Percentiles rank a stretch among this genome's conserved stretches.
These are phyloP conservation scores for Sclerotinia minor DNA, from an alignment of 2,329 filamentous ascomycete species.

Conservation along the genomic window DNA sequence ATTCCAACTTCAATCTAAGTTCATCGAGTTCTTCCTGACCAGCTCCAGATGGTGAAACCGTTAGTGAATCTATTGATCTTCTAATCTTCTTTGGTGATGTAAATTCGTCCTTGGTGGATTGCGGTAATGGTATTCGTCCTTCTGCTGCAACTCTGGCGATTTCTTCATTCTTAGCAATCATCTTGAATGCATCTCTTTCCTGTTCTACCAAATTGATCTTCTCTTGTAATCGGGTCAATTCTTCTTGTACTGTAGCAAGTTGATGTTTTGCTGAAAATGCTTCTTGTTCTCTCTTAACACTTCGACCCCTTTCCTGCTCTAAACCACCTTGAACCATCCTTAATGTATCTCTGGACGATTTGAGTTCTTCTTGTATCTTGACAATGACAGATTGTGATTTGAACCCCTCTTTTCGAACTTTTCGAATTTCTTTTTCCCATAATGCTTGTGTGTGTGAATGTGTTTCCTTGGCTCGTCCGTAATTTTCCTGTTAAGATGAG, in stretches of 20 bases:
- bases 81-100: slow-evolving; percentile 58
- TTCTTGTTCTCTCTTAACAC: slow-evolving; percentile 64
- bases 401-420: slow-evolving; percentile 70
- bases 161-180: slow-evolving; percentile 70
- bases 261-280: slow-evolving; percentile 67
- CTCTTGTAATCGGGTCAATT: slow-evolving; percentile 64
- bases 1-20: slow-evolving; percentile 47
- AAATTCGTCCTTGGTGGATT: slow-evolving; percentile 56
- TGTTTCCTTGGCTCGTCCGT: slow-evolving; percentile 68
- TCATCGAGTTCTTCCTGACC: slow-evolving; percentile 50
- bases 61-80: slow-evolving; percentile 49
- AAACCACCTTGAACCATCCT: slow-evolving; percentile 60
- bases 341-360: slow-evolving; percentile 54
- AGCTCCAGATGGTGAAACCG: slow-evolving; percentile 55
- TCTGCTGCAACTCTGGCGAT: slow-evolving; percentile 71
- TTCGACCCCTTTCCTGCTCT: slow-evolving; percentile 62
- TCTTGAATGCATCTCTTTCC: slow-evolving; percentile 73
- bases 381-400: slow-evolving; percentile 69
- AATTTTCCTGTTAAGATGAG: slow-evolving; percentile 58
- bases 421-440: slow-evolving; percentile 73
- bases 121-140: slow-evolving; percentile 62
- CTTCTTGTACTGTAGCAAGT: slow-evolving; percentile 64
- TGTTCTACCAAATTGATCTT: slow-evolving; percentile 66
- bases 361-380: slow-evolving; percentile 73
- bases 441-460: slow-evolving; percentile 64